phyloP scores from a whole-genome alignment of 192 early-diverging fungal genomes.

The Piromyces finnis region DNA sequence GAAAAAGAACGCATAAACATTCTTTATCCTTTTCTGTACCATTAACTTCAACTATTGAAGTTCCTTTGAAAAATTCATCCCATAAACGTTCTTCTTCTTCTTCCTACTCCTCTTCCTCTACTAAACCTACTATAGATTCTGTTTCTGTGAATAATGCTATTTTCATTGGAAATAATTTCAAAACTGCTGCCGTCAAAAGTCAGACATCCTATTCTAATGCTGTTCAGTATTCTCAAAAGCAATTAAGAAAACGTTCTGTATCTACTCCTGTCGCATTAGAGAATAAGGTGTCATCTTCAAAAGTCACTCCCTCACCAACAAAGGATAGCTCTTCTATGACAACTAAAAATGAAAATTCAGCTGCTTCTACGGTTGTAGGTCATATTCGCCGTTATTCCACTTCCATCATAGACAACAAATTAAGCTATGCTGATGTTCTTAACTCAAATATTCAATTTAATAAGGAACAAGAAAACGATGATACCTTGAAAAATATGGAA shows the following conservation, averaged over 20 bases:
- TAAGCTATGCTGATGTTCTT: not conserved
- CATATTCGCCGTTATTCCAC: not conserved
- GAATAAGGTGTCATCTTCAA: too few species aligned
- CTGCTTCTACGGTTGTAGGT: too few species aligned
- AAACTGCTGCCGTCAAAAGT: too few species aligned
- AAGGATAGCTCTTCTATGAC: too few species aligned
- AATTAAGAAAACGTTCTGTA: not conserved
- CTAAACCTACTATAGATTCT: too few species aligned
- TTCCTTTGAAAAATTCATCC: not conserved
- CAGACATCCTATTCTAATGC: not conserved
- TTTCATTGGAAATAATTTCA: too few species aligned
- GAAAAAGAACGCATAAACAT: not conserved
- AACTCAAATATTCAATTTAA: not conserved
- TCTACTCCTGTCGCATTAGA: not conserved
- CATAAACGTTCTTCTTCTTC: not conserved
- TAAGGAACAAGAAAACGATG: not conserved
- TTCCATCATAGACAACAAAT: not conserved
- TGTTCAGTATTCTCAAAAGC: not conserved
- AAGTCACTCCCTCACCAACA: not conserved
- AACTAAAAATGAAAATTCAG: too few species aligned
- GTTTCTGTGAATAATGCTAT: too few species aligned
- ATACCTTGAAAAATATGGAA: not conserved
- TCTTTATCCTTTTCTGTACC: not conserved
- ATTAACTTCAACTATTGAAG: not conserved
- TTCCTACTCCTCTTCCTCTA: too few species aligned